Evolutionary conservation across 441 rosid genomes (phyloP).

Genomic region (Pelargonium citronellum): DNA sequence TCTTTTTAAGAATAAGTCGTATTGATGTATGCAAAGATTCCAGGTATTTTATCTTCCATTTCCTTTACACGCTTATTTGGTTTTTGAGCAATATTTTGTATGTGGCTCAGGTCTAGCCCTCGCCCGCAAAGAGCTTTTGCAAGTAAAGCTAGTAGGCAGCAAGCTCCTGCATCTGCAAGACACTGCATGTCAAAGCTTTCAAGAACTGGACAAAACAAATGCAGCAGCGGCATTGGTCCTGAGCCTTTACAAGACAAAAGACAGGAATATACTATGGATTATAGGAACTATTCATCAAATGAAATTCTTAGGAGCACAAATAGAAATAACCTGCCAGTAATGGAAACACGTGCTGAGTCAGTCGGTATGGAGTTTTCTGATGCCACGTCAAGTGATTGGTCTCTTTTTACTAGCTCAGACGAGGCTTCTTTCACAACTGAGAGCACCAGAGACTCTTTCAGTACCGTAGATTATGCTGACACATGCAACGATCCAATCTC

Average conservation of each 20-base stretch:
- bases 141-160: conserved; percentile 31
- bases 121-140: conserved; percentile 42
- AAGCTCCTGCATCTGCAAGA: conserved; percentile 26
- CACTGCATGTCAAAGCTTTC: conserved; percentile 30
- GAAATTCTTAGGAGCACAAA: conserved; percentile 22
- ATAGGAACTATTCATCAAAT: conserved; percentile 12
- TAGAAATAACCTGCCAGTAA: conserved; percentile 9
- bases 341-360: conserved; percentile 12
- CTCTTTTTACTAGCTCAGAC: conserved; percentile 80
- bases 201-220: conserved; percentile 38
- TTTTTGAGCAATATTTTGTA: background rate
- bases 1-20: background rate
- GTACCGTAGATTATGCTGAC: conserved; percentile 59
- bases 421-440: conserved; percentile 90
- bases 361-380: conserved; percentile 39
- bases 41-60: background rate
- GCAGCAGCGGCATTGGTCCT: conserved; percentile 19
- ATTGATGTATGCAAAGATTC: no score
- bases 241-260: conserved; percentile 25
- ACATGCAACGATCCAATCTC: conserved; percentile 48
- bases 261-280: conserved; percentile 17
- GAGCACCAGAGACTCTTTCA: conserved; percentile 78
- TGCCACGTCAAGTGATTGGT: conserved; percentile 73
- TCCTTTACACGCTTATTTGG: background rate
- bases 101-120: conserved; percentile 50